Evolutionary conservation across 108 stramenopile species (phyloP), one percentile per base, ranked within the genome.

Genomic region (Skeletonema tropicum): DNA sequence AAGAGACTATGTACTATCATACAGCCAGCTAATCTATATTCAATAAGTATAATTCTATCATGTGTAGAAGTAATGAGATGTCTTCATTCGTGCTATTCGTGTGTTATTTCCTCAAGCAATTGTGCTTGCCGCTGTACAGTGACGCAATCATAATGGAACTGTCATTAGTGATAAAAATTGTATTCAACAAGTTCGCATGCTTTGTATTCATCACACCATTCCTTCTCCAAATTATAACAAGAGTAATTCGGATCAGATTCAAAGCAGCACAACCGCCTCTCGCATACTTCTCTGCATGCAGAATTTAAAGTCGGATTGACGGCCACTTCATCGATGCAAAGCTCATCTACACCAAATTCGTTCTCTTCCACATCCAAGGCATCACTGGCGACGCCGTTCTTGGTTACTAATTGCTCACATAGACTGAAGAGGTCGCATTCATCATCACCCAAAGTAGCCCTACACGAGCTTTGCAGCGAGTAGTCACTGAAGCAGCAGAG

Each of bases 161-260:
- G 26, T 29, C 26, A 29, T 29, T 29, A 29, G 26, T 29, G 26
- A 46, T 55, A 7, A n/a, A 55, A 55, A 55, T 21, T 23, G 52
- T 55, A 39, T 38, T 25, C 58, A 23, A 71, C 39, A 15, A 39
- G 29, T 29, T 19, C 19, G 29, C 70, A 71, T 60, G 70, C 38
- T 42, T 71, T 61, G 39, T 42, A 71, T 57, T 71, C 70, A 23
- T 71, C 70, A 9, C 70, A 71, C 70, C 70, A 71, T 5, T 60
- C 70, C 41, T 60, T 59, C 59, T 71, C 70, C 70, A 71, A 31
- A 12, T 6, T 4, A 41, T 71, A 71, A 21, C 70, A 71, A 23
- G 70, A 71, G 42, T 60, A 71, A 35, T 4, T 23, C 13, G 58
- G 58, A 14, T 29, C 15, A 35, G 38, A 14, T 60, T 71, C 70